Base-by-base conservation (phyloP, 495 filamentous ascomycete genomes). In the Neurospora sp. region DNA sequence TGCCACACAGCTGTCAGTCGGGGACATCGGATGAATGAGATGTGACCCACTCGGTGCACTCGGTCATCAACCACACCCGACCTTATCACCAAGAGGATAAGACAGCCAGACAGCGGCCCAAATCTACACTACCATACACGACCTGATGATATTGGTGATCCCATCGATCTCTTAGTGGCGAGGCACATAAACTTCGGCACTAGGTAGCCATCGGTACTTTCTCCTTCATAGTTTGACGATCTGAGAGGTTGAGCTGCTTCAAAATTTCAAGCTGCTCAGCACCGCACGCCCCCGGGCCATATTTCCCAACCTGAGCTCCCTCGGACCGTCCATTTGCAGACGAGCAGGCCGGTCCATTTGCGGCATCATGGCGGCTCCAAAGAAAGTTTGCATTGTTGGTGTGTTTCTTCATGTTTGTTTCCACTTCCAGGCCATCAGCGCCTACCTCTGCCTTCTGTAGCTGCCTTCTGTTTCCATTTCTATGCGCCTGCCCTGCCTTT, bases 311-410 rank as follows among this genome's bases (percentile, higher is more conserved):
- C 20, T 59, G 23, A 3, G 11, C 23, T 59, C 20, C 12, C 48
- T 16, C 48, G 48, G 48, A 59, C 48, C 48, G 48, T 31, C 12
- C 12, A 62, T 31, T 31, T 62, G 54, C 12, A 31, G 23, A 31
- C 54, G 23, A 46, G 18, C n/a, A 9, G n/a, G 18, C 44, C 44
- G n/a, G 9, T 48, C n/a, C 9, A 48, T 48, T 23, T 1, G 9
- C 18, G 27, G 54, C 12, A 4, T 35, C 27, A 66, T 66, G 54
- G 27, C 54, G 14, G 54, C 27, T 37, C 74, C 85, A 5, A 91
- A 91, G 79, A 89, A 82, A 35, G 89, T 92, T 14, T 91, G 90
- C 69, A 89, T 93, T 70, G 88, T 93, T 69, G 91, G 91, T 90
- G 73, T 73, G 85, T 84, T 54, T 6, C 38, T n/a, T 46, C 20